A percentile compares a stretch with the other conserved stretches of the same genome.
Evolutionary conservation across 768 basidiomycete genomes (phyloP).

Genomic region (Lactarius vividus): DNA sequence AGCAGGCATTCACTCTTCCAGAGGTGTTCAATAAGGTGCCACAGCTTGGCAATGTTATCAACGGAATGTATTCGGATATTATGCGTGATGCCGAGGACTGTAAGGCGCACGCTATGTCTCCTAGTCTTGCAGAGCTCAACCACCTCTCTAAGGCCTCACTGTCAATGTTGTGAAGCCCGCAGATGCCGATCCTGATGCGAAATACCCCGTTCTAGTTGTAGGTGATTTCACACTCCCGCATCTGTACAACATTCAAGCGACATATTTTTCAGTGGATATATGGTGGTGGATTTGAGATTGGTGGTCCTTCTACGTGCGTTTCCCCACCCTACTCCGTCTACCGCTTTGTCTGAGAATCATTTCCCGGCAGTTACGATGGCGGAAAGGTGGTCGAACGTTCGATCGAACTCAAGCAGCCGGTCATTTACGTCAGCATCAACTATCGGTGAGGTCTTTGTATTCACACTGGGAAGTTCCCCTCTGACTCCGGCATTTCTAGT

Average conservation of each 20-base stretch:
- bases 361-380: conserved; percentile 28
- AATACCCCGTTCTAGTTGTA: conserved; percentile 33
- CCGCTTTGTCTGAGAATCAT: background rate
- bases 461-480: background rate
- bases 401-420: conserved; percentile 27
- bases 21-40: background rate
- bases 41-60: background rate
- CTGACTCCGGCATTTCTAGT: conserved; percentile 3
- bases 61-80: conserved; percentile 1
- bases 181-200: background rate
- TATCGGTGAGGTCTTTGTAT: conserved; percentile 29
- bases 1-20: conserved; percentile 27
- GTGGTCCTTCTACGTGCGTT: conserved; percentile 14
- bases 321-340: background rate
- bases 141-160: conserved; percentile 27
- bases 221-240: background rate
- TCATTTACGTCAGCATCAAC: conserved; percentile 33
- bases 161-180: conserved; percentile 31
- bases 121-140: background rate
- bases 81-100: conserved; percentile 28
- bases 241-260: background rate
- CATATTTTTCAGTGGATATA: conserved; percentile 28
- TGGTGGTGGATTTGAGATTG: conserved; percentile 29
- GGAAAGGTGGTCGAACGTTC: conserved; percentile 29
- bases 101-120: conserved; percentile 14